These are phyloP conservation scores for Apiospora koreana DNA, from an alignment of 2,329 filamentous ascomycete genomes.

Conservation along the genomic window DNA sequence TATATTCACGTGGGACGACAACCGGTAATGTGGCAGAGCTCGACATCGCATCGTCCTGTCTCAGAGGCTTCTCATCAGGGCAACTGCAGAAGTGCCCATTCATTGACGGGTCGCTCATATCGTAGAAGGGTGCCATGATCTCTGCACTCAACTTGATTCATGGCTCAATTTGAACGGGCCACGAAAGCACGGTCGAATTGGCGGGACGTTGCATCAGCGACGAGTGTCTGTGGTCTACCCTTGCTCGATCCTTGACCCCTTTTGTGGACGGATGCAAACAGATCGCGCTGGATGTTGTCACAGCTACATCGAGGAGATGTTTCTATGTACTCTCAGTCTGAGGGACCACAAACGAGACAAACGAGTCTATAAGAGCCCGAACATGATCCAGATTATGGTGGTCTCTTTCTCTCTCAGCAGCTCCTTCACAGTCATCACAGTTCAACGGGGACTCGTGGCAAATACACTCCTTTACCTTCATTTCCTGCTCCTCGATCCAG, in stretches of 20 bases:
- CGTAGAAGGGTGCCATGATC: too few relatives aligned
- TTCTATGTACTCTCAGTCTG: too few relatives aligned
- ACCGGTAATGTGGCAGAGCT: background rate
- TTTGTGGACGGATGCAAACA: background rate
- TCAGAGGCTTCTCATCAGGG: background rate
- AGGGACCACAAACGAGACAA: background rate
- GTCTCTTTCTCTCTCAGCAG: background rate
- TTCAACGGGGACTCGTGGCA: constrained; percentile 18
- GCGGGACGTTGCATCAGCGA: constrained; percentile 7
- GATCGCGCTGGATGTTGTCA: background rate
- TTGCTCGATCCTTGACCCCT: background rate
- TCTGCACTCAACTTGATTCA: constrained; percentile 6
- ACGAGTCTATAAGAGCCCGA: background rate
- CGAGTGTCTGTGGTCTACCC: background rate
- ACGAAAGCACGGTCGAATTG: background rate
- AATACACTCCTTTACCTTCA: constrained; percentile 27
- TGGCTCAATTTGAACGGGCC: background rate
- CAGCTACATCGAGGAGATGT: background rate
- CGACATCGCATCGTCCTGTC: constrained; percentile 4
- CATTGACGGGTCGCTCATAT: background rate
- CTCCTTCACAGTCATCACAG: constrained; percentile 6
- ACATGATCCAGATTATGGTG: background rate
- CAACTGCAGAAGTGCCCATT: background rate
- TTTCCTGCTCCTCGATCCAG: background rate
- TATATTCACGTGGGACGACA: background rate